These are phyloP conservation scores for Pseudisothecium myosuroides DNA, from an alignment of 225 moss, liverwort and hornwort genomes.

Conservation along the genomic window DNA sequence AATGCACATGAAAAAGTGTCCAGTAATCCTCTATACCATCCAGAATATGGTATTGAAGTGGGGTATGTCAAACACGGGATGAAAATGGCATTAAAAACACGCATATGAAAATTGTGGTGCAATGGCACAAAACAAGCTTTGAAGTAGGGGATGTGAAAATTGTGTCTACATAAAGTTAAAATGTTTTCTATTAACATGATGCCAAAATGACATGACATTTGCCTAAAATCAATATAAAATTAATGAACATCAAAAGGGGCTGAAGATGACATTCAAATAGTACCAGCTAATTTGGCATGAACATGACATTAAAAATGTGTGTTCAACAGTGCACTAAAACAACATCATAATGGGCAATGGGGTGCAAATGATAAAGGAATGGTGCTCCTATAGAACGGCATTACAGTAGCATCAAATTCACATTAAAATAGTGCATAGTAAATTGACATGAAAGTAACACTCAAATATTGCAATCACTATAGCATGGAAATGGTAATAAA, in stretches of 20 bases:
- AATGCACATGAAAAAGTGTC: neutral
- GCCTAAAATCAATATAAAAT: neutral
- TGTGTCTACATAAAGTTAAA: neutral
- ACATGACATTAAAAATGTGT: neutral
- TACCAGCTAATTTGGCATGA: no score
- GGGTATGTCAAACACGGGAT: neutral
- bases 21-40: neutral
- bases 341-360: neutral
- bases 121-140: neutral
- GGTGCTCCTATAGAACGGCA: no score
- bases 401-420: neutral
- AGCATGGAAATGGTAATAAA: neutral
- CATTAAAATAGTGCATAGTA: rapidly evolving
- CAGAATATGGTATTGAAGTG: neutral
- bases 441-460: neutral
- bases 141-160: neutral
- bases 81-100: neutral
- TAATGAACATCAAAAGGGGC: neutral
- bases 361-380: neutral
- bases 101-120: neutral
- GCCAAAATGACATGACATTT: neutral
- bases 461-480: neutral
- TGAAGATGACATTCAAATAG: neutral
- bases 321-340: neutral
- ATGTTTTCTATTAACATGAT: neutral